These are phyloP conservation scores for Stachybotrys elegans DNA, from an alignment of 2,329 filamentous ascomycete genomes.

Conservation along the genomic window DNA sequence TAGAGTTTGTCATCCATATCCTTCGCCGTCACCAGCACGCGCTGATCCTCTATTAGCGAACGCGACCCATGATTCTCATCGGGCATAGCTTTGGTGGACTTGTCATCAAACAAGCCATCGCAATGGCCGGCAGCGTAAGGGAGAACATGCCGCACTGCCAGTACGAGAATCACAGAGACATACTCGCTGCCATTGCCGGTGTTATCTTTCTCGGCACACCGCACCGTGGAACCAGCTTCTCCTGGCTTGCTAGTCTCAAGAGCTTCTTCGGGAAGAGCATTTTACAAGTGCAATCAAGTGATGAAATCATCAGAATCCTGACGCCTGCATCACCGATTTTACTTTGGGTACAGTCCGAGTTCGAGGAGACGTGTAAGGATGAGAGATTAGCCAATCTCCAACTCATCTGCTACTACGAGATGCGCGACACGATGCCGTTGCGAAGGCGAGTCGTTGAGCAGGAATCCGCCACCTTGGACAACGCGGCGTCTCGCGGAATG, in stretches of 20 bases:
- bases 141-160: not conserved
- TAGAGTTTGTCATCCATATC: not conserved
- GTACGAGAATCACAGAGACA: slow-evolving; percentile 2
- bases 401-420: slow-evolving; percentile 3
- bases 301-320: slow-evolving; percentile 1
- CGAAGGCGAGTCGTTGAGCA: not conserved
- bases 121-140: not conserved
- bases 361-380: not conserved
- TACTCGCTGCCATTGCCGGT: not conserved
- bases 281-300: not conserved
- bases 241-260: not conserved
- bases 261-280: not conserved
- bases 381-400: not conserved
- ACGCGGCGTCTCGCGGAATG: not conserved
- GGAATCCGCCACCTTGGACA: slow-evolving; percentile 2
- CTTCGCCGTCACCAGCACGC: not conserved
- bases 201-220: slow-evolving; percentile 2
- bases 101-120: slow-evolving; percentile 2
- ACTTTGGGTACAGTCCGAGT: not conserved
- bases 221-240: slow-evolving; percentile 1
- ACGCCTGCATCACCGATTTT: not conserved
- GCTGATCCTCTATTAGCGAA: not conserved
- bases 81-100: slow-evolving; percentile 2
- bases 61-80: slow-evolving; percentile 1
- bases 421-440: not conserved